These are phyloP conservation scores for Dendrocalamus latiflorus DNA, from an alignment of 202 grass and related monocot species.

Conservation along the genomic window DNA sequence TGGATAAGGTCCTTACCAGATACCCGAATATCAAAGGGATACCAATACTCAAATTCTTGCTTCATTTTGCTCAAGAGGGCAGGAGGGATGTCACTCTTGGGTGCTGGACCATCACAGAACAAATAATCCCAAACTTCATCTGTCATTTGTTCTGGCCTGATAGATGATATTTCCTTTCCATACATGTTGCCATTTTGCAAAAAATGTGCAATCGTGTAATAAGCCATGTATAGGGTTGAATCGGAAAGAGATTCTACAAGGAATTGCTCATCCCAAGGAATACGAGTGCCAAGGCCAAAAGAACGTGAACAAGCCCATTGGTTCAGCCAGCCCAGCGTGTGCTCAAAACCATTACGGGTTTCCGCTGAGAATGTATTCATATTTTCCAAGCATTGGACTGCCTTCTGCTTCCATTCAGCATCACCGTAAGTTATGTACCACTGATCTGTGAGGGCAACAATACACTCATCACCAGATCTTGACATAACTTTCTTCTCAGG, in stretches of 20 bases:
- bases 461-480: conserved; percentile 73
- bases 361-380: conserved; percentile 62
- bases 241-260: conserved; percentile 81
- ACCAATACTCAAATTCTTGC: conserved; percentile 78
- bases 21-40: conserved; percentile 68
- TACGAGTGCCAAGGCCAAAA: conserved; percentile 72
- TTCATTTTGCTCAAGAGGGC: conserved; percentile 54
- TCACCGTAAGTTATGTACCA: conserved; percentile 90
- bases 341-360: conserved; percentile 69
- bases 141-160: conserved; percentile 59
- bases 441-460: conserved; percentile 73
- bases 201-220: conserved; percentile 65
- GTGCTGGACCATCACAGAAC: conserved; percentile 26
- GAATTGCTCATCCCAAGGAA: conserved; percentile 87
- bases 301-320: conserved; percentile 84
- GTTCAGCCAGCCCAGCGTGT: conserved; percentile 78
- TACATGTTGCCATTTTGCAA: conserved; percentile 86
- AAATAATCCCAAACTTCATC: conserved; percentile 37
- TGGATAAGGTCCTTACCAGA: conserved; percentile 72
- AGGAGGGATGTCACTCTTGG: conserved; percentile 41
- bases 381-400: conserved; percentile 49
- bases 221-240: conserved; percentile 88
- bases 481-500: conserved; percentile 85
- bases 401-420: conserved; percentile 58
- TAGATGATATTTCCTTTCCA: conserved; percentile 38